A percentile compares a stretch with the other conserved stretches of the same genome.
These are phyloP conservation scores for Parmelia sp. DNA, from an alignment of 495 filamentous ascomycete genomes.

Conservation along the genomic window DNA sequence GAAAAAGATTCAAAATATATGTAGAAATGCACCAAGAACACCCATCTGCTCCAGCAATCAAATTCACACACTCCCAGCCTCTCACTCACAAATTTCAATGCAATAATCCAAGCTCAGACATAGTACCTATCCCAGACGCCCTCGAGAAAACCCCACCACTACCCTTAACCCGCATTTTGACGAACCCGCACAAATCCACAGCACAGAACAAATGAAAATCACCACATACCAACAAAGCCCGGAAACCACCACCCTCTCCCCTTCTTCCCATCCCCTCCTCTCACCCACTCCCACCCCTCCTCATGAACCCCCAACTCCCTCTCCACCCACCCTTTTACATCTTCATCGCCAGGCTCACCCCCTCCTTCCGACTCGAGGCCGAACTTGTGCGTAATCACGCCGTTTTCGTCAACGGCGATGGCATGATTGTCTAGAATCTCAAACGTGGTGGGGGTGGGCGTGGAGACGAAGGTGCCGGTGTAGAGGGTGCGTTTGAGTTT, in stretches of 20 bases:
- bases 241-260: slow-evolving; percentile 75
- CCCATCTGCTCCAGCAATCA: too few species aligned
- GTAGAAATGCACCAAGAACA: too few species aligned
- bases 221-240: slow-evolving; percentile 70
- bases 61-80: too few species aligned
- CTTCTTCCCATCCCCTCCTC: slow-evolving; percentile 31
- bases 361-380: slow-evolving; percentile 42
- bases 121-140: too few species aligned
- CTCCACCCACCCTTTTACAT: slow-evolving; percentile 34
- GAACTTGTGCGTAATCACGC: slow-evolving; percentile 46
- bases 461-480: slow-evolving; percentile 44
- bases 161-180: too few species aligned
- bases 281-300: slow-evolving; percentile 7
- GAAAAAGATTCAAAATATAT: too few species aligned
- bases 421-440: slow-evolving; percentile 44
- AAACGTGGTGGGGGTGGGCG: slow-evolving; percentile 26
- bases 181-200: neutral
- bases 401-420: slow-evolving; percentile 59
- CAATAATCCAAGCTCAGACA: too few species aligned
- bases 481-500: slow-evolving; percentile 29
- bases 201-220: neutral
- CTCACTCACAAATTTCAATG: too few species aligned
- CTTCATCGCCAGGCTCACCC: slow-evolving; percentile 33
- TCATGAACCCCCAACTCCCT: neutral
- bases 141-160: too few species aligned